phyloP scores from a whole-genome alignment of 2,329 filamentous ascomycete species.

The Fusarium cyanostomum region DNA sequence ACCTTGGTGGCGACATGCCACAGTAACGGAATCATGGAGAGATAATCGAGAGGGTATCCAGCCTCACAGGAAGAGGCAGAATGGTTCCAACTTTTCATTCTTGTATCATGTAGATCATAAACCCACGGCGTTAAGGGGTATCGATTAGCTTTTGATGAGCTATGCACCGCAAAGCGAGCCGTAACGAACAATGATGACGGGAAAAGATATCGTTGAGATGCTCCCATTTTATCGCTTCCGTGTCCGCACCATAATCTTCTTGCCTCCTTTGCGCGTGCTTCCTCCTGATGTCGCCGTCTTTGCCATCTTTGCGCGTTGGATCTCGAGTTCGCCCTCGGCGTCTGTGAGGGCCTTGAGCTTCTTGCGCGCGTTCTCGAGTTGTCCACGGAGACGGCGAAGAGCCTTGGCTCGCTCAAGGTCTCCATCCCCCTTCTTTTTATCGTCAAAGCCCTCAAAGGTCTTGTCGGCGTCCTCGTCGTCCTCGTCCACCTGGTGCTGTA shows the following conservation, averaged over 20 bases:
- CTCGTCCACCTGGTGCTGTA: slow-evolving; percentile 44
- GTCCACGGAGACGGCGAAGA: slow-evolving; percentile 57
- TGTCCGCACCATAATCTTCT: slow-evolving; percentile 70
- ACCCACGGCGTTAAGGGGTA: slow-evolving; percentile 42
- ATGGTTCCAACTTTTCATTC: slow-evolving; percentile 13
- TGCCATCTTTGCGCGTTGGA: slow-evolving; percentile 70
- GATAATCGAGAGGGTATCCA: neutral
- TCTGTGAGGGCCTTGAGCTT: slow-evolving; percentile 64
- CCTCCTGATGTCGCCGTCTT: slow-evolving; percentile 71
- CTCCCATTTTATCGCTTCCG: slow-evolving; percentile 62
- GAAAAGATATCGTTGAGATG: slow-evolving; percentile 10
- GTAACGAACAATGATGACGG: slow-evolving; percentile 33
- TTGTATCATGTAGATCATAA: slow-evolving; percentile 42
- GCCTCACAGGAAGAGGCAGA: neutral
- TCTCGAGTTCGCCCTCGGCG: slow-evolving; percentile 65
- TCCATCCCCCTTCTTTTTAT: slow-evolving; percentile 41
- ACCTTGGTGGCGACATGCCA: slow-evolving; percentile 5
- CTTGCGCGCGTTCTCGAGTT: slow-evolving; percentile 61
- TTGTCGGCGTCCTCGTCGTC: slow-evolving; percentile 47
- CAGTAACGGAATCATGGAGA: slow-evolving; percentile 2
- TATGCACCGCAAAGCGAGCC: slow-evolving; percentile 29
- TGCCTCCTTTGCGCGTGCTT: slow-evolving; percentile 63
- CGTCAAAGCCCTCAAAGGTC: slow-evolving; percentile 35
- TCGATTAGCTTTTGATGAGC: slow-evolving; percentile 38
- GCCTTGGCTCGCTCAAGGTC: slow-evolving; percentile 54